Evolutionary conservation across 108 stramenopile genomes (phyloP).

Genomic region (Mediolabrus comicus): DNA sequence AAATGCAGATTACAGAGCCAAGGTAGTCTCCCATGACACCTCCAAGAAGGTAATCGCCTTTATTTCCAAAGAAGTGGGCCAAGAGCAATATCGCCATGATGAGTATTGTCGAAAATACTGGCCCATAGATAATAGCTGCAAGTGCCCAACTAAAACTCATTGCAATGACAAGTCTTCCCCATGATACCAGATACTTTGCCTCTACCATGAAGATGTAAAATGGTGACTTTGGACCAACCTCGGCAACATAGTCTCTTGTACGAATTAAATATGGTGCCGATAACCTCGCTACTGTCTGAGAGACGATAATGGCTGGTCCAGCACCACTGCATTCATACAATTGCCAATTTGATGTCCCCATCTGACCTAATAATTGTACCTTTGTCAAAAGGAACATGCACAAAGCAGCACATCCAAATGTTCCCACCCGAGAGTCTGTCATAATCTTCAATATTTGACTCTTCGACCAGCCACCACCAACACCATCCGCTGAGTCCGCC

Average conservation of each 20-base stretch:
- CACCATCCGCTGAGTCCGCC: constrained; percentile 62
- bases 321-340: constrained; percentile 6
- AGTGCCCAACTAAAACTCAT: constrained; percentile 33
- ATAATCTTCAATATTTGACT: constrained; percentile 79
- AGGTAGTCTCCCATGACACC: constrained; percentile 85
- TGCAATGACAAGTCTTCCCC: constrained; percentile 56
- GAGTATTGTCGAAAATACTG: constrained; percentile 25
- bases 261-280: constrained; percentile 65
- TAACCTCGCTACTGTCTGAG: constrained; percentile 65
- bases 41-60: constrained; percentile 28
- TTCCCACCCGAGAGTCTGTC: constrained; percentile 80
- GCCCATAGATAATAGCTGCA: constrained; percentile 37
- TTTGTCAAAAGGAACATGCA: constrained; percentile 59
- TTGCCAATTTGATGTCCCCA: constrained; percentile 47
- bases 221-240: constrained; percentile 66
- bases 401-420: constrained; percentile 75
- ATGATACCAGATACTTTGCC: constrained; percentile 64
- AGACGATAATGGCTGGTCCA: constrained; percentile 51
- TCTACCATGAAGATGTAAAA: constrained; percentile 73
- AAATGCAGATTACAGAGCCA: constrained; percentile 71
- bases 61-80: constrained; percentile 42
- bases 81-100: constrained; percentile 29
- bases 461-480: constrained; percentile 78
- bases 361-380: constrained; percentile 48
- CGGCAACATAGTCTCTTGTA: constrained; percentile 63